phyloP scores from a whole-genome alignment of 1,284 basidiomycete species.

The Ustilago curta region DNA sequence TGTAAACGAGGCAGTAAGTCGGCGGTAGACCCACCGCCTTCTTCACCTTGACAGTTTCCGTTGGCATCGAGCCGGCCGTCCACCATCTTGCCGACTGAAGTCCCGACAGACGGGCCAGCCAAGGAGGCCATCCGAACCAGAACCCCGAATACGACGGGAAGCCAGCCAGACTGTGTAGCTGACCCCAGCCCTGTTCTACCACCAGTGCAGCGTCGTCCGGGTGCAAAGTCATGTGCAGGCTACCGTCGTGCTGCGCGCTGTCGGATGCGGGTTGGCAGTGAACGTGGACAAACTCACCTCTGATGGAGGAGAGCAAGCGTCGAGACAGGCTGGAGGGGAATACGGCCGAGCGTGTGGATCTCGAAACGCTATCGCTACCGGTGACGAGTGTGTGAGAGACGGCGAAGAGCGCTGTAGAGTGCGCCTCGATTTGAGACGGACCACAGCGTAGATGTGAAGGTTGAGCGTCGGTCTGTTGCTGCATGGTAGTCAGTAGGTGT shows the following conservation, averaged over 20 bases:
- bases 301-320: slow-evolving; percentile 30
- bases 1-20: slow-evolving; percentile 52
- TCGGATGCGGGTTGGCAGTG: slow-evolving; percentile 17
- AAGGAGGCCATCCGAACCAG: slow-evolving; percentile 48
- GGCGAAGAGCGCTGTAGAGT: slow-evolving; percentile 36
- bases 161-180: slow-evolving; percentile 52
- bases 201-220: slow-evolving; percentile 45
- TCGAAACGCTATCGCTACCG: slow-evolving; percentile 19
- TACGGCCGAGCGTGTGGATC: slow-evolving; percentile 37
- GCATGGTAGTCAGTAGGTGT: slow-evolving; percentile 3
- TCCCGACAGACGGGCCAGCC: slow-evolving; percentile 17
- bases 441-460: slow-evolving; percentile 35
- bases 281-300: slow-evolving; percentile 50
- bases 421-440: slow-evolving; percentile 22
- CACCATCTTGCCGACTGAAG: slow-evolving; percentile 35
- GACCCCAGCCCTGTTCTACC: slow-evolving; percentile 47
- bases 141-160: slow-evolving; percentile 43
- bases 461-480: slow-evolving; percentile 11
- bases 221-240: slow-evolving; percentile 48
- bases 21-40: slow-evolving; percentile 47
- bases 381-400: slow-evolving; percentile 43
- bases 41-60: neutral
- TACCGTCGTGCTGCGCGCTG: slow-evolving; percentile 30
- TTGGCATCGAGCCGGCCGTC: slow-evolving; percentile 26
- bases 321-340: slow-evolving; percentile 32